These are phyloP conservation scores for Chrysopogon serrulatus DNA, from an alignment of 176 grass and related monocot species.

Conservation along the genomic window DNA sequence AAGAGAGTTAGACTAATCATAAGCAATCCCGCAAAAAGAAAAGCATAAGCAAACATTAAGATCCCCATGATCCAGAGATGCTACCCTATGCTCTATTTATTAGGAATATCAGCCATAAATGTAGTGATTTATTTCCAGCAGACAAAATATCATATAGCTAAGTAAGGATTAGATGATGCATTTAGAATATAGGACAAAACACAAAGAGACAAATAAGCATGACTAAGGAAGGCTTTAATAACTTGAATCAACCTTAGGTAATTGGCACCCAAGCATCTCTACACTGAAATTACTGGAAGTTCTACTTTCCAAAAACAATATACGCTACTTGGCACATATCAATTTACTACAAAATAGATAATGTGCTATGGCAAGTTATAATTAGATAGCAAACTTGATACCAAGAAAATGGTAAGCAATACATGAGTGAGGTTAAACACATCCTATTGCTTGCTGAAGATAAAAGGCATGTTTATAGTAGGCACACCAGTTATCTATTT, in stretches of 20 bases:
- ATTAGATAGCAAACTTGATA: background rate
- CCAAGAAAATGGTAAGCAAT: background rate
- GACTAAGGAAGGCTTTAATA: background rate
- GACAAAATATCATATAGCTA: background rate
- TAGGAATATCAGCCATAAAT: background rate
- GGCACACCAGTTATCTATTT: background rate
- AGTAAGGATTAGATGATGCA: background rate
- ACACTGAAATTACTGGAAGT: background rate
- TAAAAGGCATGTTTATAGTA: background rate
- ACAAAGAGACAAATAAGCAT: background rate
- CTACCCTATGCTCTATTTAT: background rate
- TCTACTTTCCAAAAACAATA: background rate
- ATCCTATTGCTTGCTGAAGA: background rate
- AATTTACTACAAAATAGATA: background rate
- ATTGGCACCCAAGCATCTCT: conserved; percentile 1
- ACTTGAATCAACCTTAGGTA: background rate
- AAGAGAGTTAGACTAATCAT: conserved; percentile 16
- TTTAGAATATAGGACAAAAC: background rate
- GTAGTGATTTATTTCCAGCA: conserved; percentile 1
- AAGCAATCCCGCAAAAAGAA: background rate
- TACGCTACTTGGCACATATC: background rate
- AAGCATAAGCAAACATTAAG: background rate
- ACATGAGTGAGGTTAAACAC: background rate
- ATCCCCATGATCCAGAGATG: background rate
- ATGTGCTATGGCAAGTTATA: background rate